Conservation (phyloP, 768 basidiomycete species). For the Hydnum rufescens region DNA sequence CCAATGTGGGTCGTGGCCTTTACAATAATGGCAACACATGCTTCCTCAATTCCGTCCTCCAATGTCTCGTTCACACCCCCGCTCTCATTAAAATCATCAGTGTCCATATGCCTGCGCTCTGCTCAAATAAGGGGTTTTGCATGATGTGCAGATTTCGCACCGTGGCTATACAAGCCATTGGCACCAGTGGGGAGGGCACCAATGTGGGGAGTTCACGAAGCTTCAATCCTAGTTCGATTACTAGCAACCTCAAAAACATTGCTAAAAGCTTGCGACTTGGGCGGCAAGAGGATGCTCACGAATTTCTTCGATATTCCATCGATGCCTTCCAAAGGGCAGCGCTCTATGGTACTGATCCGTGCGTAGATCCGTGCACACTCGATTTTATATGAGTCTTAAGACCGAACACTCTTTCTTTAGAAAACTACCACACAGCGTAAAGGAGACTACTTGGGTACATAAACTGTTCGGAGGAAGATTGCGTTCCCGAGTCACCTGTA, state of each 20-base stretch:
- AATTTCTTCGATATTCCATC: slow-evolving; percentile 86
- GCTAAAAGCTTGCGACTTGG: slow-evolving; percentile 80
- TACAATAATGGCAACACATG: slow-evolving; percentile 86
- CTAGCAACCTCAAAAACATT: slow-evolving; percentile 41
- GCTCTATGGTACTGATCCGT: slow-evolving; percentile 53
- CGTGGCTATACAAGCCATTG: slow-evolving; percentile 21
- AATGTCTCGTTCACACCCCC: slow-evolving; percentile 83
- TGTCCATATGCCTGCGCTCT: not conserved
- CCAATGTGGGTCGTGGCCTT: slow-evolving; percentile 36
- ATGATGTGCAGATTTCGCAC: slow-evolving; percentile 53
- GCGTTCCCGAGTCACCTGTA: slow-evolving; percentile 79
- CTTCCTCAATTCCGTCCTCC: slow-evolving; percentile 86
- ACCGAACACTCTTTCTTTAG: slow-evolving; percentile 20
- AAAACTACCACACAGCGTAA: slow-evolving; percentile 43
- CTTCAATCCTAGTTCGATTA: slow-evolving; percentile 47
- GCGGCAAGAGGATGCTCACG: slow-evolving; percentile 95
- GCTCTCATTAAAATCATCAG: slow-evolving; percentile 33
- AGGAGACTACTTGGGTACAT: slow-evolving; percentile 86
- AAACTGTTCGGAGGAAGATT: slow-evolving; percentile 83
- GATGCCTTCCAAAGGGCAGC: slow-evolving; percentile 80
- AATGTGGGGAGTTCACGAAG: slow-evolving; percentile 22
- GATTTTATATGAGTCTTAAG: not conserved
- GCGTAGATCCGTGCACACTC: slow-evolving; percentile 16
- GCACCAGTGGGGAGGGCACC: no score
- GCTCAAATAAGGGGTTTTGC: slow-evolving; percentile 32